Evolutionary conservation across 2,329 filamentous ascomycete genomes (phyloP).

Genomic region (Penicillium sp.): DNA sequence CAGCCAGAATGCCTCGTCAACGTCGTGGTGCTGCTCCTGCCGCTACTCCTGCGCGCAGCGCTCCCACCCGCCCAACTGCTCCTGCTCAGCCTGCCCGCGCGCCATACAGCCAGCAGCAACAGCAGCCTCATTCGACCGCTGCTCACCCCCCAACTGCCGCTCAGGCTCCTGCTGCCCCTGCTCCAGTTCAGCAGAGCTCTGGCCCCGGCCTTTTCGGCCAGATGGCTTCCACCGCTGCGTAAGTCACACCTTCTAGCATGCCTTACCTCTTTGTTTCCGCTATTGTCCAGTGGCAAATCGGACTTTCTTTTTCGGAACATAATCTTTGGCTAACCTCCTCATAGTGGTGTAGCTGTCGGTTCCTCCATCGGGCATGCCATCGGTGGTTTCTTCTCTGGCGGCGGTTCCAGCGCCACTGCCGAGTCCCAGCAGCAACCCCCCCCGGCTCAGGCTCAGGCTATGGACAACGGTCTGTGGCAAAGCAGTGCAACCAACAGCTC

Average conservation of each 20-base stretch:
- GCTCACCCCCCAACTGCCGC: conserved; percentile 53
- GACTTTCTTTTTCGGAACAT: background rate
- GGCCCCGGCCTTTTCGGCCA: conserved; percentile 90
- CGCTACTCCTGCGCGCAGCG: conserved; percentile 56
- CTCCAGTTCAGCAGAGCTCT: conserved; percentile 56
- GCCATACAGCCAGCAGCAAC: conserved; percentile 63
- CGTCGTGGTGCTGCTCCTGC: conserved; percentile 63
- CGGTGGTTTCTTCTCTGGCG: conserved; percentile 83
- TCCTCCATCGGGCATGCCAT: conserved; percentile 95
- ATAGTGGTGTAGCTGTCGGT: conserved; percentile 92
- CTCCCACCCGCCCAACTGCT: conserved; percentile 69
- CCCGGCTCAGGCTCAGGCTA: conserved; percentile 59
- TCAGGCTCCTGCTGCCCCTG: conserved; percentile 47
- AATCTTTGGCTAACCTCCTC: conserved; percentile 21
- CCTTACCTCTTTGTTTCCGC: background rate
- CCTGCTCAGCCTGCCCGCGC: conserved; percentile 60
- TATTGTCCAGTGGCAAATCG: conserved; percentile 1
- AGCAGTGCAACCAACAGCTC: conserved; percentile 55
- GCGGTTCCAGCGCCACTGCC: conserved; percentile 62
- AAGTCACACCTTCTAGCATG: conserved; percentile 52
- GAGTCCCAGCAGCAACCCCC: conserved; percentile 55
- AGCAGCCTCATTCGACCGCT: conserved; percentile 72
- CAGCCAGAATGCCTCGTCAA: conserved; percentile 74
- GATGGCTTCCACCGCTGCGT: conserved; percentile 98
- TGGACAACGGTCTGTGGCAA: conserved; percentile 53